Percentiles rank a stretch among this genome's conserved stretches.
These are phyloP conservation scores for Scedosporium boydii DNA, from an alignment of 2,329 filamentous ascomycete genomes.

Conservation along the genomic window DNA sequence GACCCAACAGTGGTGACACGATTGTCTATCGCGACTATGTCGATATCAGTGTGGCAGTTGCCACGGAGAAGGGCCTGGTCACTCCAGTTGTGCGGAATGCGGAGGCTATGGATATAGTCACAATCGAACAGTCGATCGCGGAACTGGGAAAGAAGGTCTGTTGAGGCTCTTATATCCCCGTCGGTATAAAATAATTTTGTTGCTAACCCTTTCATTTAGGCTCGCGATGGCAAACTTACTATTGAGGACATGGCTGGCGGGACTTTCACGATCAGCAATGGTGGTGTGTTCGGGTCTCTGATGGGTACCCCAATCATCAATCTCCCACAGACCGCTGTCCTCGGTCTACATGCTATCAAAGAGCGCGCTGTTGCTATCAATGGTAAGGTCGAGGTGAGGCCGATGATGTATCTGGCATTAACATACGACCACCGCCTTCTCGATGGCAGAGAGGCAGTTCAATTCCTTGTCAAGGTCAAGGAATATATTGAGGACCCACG, in stretches of 20 bases:
- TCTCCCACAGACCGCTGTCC: constrained; percentile 81
- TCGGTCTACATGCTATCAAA: constrained; percentile 94
- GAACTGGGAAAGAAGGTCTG: constrained; percentile 89
- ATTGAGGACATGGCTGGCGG: constrained; percentile 99
- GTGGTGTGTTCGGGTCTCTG: constrained; percentile 91
- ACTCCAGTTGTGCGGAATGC: constrained; percentile 94
- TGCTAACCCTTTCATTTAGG: constrained; percentile 37
- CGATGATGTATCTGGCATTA: constrained; percentile 99
- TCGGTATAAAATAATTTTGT: background rate
- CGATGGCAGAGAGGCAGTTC: constrained; percentile 89
- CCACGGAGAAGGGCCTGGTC: constrained; percentile 93
- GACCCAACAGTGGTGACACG: constrained; percentile 87
- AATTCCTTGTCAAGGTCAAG: constrained; percentile 95
- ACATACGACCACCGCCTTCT: constrained; percentile 96
- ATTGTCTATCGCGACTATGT: constrained; percentile 98
- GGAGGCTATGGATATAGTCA: constrained; percentile 78
- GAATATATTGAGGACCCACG: constrained; percentile 94
- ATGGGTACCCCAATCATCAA: constrained; percentile 99
- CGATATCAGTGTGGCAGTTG: constrained; percentile 93
- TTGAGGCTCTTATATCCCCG: constrained; percentile 1
- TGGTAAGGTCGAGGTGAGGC: constrained; percentile 88
- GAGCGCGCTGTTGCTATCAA: constrained; percentile 83
- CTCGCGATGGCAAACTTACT: constrained; percentile 89
- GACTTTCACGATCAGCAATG: constrained; percentile 96
- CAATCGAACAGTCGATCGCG: constrained; percentile 83